A percentile compares a stretch with the other conserved stretches of the same genome.
Conservation (phyloP, 1,284 basidiomycete genomes). For the Somion occarium region DNA sequence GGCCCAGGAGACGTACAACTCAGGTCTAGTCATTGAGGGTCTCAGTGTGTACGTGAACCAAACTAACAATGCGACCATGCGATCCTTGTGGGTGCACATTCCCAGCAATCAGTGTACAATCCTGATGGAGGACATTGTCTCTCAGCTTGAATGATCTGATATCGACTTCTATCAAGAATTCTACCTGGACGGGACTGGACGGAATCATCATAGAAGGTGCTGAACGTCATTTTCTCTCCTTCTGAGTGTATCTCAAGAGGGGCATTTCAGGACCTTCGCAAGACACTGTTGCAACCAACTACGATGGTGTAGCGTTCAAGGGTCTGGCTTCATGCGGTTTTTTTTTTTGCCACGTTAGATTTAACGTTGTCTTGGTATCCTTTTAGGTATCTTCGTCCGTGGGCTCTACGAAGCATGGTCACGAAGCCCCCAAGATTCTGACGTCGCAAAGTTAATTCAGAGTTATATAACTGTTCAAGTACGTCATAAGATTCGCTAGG, state of each 20-base stretch:
- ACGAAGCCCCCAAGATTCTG: slow-evolving; percentile 1
- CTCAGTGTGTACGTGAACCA: slow-evolving; percentile 1
- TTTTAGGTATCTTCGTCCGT: slow-evolving; percentile 3
- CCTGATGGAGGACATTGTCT: neutral
- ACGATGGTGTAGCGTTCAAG: neutral
- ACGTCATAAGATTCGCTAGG: neutral
- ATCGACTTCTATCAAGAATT: neutral
- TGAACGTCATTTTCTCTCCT: neutral
- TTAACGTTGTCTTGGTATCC: neutral
- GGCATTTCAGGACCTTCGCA: neutral
- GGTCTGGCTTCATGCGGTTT: neutral
- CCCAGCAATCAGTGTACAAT: neutral
- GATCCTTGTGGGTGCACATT: neutral
- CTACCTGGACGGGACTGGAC: neutral
- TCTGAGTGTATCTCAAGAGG: neutral
- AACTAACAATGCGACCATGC: neutral
- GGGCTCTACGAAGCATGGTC: slow-evolving; percentile 8
- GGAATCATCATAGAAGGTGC: neutral
- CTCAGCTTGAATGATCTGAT: slow-evolving; percentile 1
- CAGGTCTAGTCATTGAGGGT: slow-evolving; percentile 1
- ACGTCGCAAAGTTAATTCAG: slow-evolving; percentile 1
- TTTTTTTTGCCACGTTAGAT: neutral
- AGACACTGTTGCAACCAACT: neutral
- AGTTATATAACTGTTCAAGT: slow-evolving; percentile 6
- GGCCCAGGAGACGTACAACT: neutral